These are phyloP conservation scores for Escovopsis sp. DNA, from an alignment of 2,329 filamentous ascomycete species.

Conservation along the genomic window DNA sequence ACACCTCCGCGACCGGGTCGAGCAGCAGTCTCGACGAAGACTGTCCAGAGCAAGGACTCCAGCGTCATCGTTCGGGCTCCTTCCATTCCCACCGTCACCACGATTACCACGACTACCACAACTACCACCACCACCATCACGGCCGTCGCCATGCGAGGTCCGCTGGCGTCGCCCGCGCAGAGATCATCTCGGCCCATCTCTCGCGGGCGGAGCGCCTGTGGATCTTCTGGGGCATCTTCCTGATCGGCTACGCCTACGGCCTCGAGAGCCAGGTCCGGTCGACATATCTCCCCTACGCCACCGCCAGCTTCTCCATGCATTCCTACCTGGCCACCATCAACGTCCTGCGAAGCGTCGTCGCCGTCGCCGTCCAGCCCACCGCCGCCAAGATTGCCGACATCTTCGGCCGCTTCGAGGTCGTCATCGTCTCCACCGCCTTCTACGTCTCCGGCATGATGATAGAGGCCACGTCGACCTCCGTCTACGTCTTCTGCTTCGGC, in stretches of 20 bases:
- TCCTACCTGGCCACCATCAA: slow-evolving; percentile 44
- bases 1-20: slow-evolving; percentile 2
- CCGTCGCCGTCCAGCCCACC: slow-evolving; percentile 42
- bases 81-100: no score
- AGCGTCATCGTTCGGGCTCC: no score
- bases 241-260: slow-evolving; percentile 46
- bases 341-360: slow-evolving; percentile 42
- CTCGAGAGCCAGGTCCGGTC: slow-evolving; percentile 37
- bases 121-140: no score
- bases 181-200: slow-evolving; percentile 32
- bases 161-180: slow-evolving; percentile 36
- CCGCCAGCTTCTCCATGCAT: slow-evolving; percentile 34
- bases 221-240: slow-evolving; percentile 42
- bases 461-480: slow-evolving; percentile 32
- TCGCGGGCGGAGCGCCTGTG: slow-evolving; percentile 30
- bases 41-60: no score
- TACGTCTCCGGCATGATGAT: slow-evolving; percentile 40
- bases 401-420: slow-evolving; percentile 45
- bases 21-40: neutral
- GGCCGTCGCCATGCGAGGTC: no score
- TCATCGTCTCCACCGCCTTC: slow-evolving; percentile 39
- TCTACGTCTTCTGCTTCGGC: slow-evolving; percentile 37
- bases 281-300: slow-evolving; percentile 41
- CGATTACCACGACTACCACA: no score
- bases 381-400: slow-evolving; percentile 49